A percentile compares a stretch with the other conserved stretches of the same genome.
Conservation (phyloP, 371 early-diverging fungal species). For the Haplosporangium sp. region DNA sequence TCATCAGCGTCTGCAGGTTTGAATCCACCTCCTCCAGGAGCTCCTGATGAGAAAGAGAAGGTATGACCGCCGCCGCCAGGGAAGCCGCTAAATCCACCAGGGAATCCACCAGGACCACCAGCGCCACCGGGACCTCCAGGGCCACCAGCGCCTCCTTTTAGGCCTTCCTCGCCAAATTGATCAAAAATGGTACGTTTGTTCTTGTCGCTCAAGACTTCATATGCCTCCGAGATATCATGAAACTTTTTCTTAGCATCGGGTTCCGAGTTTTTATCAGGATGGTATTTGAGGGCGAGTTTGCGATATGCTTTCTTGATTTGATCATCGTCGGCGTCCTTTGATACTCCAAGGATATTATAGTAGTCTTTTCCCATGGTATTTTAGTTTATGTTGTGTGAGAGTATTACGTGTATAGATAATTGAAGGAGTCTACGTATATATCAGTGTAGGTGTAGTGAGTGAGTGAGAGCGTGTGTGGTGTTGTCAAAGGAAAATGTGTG, state of each 20-base stretch:
- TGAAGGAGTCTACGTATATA: too few relatives aligned
- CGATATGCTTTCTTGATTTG: constrained; percentile 94
- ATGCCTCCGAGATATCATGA: constrained; percentile 90
- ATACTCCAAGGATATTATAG: constrained; percentile 90
- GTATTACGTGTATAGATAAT: neutral
- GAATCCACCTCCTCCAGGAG: constrained; percentile 70
- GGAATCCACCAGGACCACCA: constrained; percentile 63
- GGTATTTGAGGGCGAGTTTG: constrained; percentile 88
- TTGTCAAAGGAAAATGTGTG: neutral
- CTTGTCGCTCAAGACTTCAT: constrained; percentile 95
- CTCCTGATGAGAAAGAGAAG: constrained; percentile 68
- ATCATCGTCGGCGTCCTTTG: constrained; percentile 85
- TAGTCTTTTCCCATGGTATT: constrained; percentile 88
- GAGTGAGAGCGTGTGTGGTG: neutral
- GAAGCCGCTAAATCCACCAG: constrained; percentile 18
- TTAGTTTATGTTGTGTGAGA: neutral
- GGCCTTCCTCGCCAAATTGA: constrained; percentile 92
- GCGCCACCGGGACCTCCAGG: constrained; percentile 59
- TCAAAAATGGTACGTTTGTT: constrained; percentile 90
- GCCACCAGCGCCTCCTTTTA: constrained; percentile 71
- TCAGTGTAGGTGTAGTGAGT: constrained; percentile 1
- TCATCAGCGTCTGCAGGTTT: constrained; percentile 92
- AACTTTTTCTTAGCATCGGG: constrained; percentile 75
- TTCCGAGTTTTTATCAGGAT: constrained; percentile 80
- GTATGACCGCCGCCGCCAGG: constrained; percentile 61